These are phyloP conservation scores for Metrosideros polymorpha DNA, from an alignment of 441 rosid species.

Conservation along the genomic window DNA sequence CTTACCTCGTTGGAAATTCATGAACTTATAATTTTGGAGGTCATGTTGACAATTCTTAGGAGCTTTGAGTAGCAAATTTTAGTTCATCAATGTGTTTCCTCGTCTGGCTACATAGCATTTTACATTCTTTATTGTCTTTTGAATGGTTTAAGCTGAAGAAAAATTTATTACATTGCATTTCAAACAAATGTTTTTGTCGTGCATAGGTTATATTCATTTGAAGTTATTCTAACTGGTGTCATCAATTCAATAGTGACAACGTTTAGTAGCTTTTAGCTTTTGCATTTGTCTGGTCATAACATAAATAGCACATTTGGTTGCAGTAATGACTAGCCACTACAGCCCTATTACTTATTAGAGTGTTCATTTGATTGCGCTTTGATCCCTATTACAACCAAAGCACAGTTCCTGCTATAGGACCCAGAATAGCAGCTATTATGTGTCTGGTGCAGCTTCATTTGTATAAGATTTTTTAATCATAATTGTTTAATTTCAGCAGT, in stretches of 20 bases:
- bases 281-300: background rate
- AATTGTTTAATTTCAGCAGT: background rate
- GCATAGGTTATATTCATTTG: background rate
- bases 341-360: background rate
- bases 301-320: background rate
- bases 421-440: background rate
- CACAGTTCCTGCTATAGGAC: background rate
- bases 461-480: background rate
- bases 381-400: background rate
- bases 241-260: background rate
- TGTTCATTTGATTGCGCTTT: background rate
- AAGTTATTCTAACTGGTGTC: background rate
- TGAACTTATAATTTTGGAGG: background rate
- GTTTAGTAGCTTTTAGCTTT: background rate
- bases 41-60: background rate
- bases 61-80: background rate
- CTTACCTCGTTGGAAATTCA: background rate
- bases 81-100: background rate
- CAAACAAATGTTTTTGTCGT: background rate
- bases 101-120: background rate
- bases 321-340: background rate
- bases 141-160: background rate
- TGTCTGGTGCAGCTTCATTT: background rate
- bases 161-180: background rate
- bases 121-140: background rate